A percentile compares a stretch with the other conserved stretches of the same genome.
phyloP scores from a whole-genome alignment of 805 yeast species.

The Vanderwaltozyma tropicalis region DNA sequence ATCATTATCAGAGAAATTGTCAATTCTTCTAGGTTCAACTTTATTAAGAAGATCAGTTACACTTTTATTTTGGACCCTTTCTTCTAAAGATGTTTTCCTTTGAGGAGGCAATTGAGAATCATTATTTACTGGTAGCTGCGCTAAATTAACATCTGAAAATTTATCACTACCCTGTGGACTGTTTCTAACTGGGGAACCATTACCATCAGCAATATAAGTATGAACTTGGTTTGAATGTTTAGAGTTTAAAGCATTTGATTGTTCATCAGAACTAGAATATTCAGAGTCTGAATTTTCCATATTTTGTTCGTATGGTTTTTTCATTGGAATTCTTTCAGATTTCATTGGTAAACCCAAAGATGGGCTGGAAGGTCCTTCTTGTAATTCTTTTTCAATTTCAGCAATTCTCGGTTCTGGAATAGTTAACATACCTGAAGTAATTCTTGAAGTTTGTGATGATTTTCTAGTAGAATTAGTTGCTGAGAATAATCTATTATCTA shows the following conservation, averaged over 20 bases:
- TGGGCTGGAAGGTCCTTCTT: constrained; percentile 32
- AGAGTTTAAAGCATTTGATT: neutral
- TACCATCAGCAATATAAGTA: constrained; percentile 27
- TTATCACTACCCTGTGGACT: constrained; percentile 14
- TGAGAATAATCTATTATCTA: neutral
- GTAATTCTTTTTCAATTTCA: constrained; percentile 30
- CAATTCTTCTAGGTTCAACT: constrained; percentile 11
- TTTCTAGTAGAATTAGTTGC: neutral
- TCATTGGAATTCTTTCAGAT: constrained; percentile 28
- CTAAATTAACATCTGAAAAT: constrained; percentile 1
- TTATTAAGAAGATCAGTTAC: neutral
- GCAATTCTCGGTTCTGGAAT: constrained; percentile 35
- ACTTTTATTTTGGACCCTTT: constrained; percentile 1
- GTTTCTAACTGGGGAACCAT: constrained; percentile 23
- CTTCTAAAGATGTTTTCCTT: constrained; percentile 4
- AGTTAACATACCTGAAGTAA: constrained; percentile 35
- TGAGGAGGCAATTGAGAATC: neutral
- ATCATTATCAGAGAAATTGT: constrained; percentile 15
- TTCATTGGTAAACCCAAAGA: constrained; percentile 24
- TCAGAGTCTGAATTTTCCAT: constrained; percentile 1
- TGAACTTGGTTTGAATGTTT: constrained; percentile 10
- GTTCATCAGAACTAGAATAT: constrained; percentile 2
- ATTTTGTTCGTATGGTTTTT: constrained; percentile 18
- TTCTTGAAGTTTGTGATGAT: constrained; percentile 22
- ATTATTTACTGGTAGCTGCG: neutral